A percentile compares a stretch with the other conserved stretches of the same genome.
Evolutionary conservation across 2,329 filamentous ascomycete genomes (phyloP).

Genomic region (Curvularia lunata): DNA sequence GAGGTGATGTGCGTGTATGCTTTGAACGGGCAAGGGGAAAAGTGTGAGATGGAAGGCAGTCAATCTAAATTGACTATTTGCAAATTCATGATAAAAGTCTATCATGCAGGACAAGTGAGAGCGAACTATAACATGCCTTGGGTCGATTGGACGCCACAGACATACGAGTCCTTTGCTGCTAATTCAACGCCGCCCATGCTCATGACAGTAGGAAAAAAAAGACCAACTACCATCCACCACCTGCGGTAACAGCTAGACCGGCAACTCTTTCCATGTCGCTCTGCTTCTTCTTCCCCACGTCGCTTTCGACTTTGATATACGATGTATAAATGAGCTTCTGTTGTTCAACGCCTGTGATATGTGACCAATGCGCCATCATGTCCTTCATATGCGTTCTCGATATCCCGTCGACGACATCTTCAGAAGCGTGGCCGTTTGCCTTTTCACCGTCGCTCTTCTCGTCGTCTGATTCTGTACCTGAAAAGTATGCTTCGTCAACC

Average conservation of each 20-base stretch:
- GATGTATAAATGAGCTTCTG: constrained; percentile 81
- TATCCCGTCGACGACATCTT: constrained; percentile 64
- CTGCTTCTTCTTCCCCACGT: constrained; percentile 74
- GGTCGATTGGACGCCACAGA: no score
- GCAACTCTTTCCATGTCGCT: constrained; percentile 81
- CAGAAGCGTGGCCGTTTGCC: constrained; percentile 16
- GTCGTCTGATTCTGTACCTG: constrained; percentile 61
- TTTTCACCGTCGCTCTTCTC: constrained; percentile 47
- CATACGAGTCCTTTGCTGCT: neutral
- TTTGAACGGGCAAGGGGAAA: no score
- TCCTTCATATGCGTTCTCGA: constrained; percentile 69
- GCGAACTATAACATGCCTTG: no score
- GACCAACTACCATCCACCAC: constrained; percentile 81
- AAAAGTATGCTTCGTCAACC: constrained; percentile 80
- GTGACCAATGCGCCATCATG: constrained; percentile 77
- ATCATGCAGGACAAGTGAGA: no score
- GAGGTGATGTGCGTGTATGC: neutral
- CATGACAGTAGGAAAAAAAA: neutral
- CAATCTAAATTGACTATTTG: no score
- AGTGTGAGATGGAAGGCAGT: no score
- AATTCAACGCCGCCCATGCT: constrained; percentile 6
- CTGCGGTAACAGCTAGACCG: constrained; percentile 86
- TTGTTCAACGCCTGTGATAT: constrained; percentile 71
- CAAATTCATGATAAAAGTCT: no score
- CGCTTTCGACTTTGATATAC: constrained; percentile 90